Percentiles rank a stretch among this genome's conserved stretches.
Evolutionary conservation across 2,329 filamentous ascomycete genomes (phyloP).

Genomic region (Xylaria sp.): DNA sequence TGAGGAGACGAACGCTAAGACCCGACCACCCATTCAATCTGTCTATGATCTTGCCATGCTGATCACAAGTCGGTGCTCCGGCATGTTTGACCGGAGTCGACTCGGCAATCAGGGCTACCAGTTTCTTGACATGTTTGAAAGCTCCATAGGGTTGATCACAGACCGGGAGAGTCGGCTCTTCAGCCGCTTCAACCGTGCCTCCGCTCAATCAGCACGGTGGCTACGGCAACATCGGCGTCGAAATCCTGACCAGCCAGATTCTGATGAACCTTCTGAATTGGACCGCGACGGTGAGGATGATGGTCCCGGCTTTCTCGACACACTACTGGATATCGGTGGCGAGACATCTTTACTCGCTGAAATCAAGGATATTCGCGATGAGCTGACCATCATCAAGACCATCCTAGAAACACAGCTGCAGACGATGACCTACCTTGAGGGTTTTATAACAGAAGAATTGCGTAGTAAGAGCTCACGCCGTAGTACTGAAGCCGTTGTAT

Average conservation of each 20-base stretch:
- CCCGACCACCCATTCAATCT: conserved; percentile 51
- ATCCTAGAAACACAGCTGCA: conserved; percentile 46
- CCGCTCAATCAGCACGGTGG: conserved; percentile 49
- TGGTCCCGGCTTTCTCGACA: conserved; percentile 43
- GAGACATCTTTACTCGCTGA: conserved; percentile 59
- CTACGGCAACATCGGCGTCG: conserved; percentile 36
- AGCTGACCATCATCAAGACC: conserved; percentile 57
- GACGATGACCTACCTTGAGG: conserved; percentile 44
- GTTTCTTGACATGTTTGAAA: conserved; percentile 64
- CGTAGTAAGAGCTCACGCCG: conserved; percentile 25
- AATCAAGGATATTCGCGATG: conserved; percentile 62
- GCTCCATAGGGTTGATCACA: conserved; percentile 51
- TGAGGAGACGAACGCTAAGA: conserved; percentile 61
- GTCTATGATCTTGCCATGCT: conserved; percentile 59
- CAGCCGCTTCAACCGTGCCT: conserved; percentile 53
- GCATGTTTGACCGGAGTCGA: conserved; percentile 55
- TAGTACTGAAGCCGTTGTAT: conserved; percentile 29
- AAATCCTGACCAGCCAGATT: conserved; percentile 18
- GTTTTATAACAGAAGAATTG: conserved; percentile 36
- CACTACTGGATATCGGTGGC: conserved; percentile 52
- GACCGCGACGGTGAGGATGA: conserved; percentile 19
- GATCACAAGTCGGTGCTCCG: conserved; percentile 55
- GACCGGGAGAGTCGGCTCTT: conserved; percentile 55
- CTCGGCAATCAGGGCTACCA: conserved; percentile 55
- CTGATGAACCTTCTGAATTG: conserved; percentile 1